Percentiles rank a stretch among this genome's conserved stretches.
Evolutionary conservation across 768 basidiomycete species (phyloP).

Genomic region (Pleurotus pulmonarius): DNA sequence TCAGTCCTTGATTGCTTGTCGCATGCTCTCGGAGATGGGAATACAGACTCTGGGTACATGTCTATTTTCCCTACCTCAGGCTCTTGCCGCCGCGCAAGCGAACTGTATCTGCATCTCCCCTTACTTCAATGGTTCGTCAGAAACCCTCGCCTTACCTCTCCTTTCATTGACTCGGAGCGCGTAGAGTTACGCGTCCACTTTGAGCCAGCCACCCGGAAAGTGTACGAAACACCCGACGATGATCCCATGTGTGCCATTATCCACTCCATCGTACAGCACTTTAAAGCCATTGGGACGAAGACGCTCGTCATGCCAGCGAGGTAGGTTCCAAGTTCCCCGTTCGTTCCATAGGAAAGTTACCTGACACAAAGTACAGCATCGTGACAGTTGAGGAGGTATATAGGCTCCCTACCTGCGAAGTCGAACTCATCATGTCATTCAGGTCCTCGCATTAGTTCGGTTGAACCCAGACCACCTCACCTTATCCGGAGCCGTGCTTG

Average conservation of each 20-base stretch:
- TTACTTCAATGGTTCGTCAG: slow-evolving; percentile 47
- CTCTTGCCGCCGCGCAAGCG: slow-evolving; percentile 50
- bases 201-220: slow-evolving; percentile 32
- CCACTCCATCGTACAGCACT: slow-evolving; percentile 31
- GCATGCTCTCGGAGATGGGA: slow-evolving; percentile 35
- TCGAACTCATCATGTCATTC: not conserved
- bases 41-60: slow-evolving; percentile 54
- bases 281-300: slow-evolving; percentile 29
- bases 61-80: slow-evolving; percentile 53
- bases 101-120: slow-evolving; percentile 50
- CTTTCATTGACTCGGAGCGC: too few species aligned
- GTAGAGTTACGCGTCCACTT: slow-evolving; percentile 47
- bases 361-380: slow-evolving; percentile 22
- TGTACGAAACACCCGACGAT: slow-evolving; percentile 31
- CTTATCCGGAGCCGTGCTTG: slow-evolving; percentile 35
- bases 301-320: slow-evolving; percentile 51
- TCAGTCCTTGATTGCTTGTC: slow-evolving; percentile 47
- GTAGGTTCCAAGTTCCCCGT: slow-evolving; percentile 16
- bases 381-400: slow-evolving; percentile 36
- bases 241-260: slow-evolving; percentile 41
- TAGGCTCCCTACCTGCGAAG: not conserved
- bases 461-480: slow-evolving; percentile 41
- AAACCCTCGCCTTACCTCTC: too few species aligned
- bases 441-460: slow-evolving; percentile 39
- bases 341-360: not conserved